Base-by-base conservation (phyloP, 2,329 filamentous ascomycete genomes). In the Aureobasidium mangrovei region DNA sequence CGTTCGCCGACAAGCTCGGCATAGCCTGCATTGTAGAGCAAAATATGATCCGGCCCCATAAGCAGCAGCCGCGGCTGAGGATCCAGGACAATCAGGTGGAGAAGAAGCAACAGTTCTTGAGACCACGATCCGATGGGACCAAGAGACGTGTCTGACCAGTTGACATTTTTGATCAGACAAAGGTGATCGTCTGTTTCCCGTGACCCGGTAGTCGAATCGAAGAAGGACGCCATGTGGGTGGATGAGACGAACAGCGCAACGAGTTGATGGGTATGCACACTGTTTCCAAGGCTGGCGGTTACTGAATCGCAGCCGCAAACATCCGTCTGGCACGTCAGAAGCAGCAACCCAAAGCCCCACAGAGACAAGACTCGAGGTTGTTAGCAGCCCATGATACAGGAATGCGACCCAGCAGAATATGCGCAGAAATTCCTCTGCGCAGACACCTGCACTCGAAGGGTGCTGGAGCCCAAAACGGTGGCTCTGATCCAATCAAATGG, bases 11-110 rank as follows among this genome's bases (percentile, higher is more conserved):
- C 33, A 4, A 59, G 26, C 7, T 32, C 43, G 9, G 51, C 57
- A 28, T 59, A 59, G 5, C 52, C 47, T 33, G 47, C 39, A 52
- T 59, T 59, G 43, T 59, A 59, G 5, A 59, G 46, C 3, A 59
- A 26, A 7, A 35, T 27, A 18, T 56, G 35, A 27, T 59, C 47
- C 7, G 7, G n/a, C n/a, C 55, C 57, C n/a, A 59, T 28, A 9
- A 57, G 28, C 3, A 59, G 46, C 24, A 54, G 33, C 24, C 56
- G 47, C 3, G 57, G 57, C 40, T 56, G 39, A n/a, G 57, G 57
- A 33, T 57, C 57, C n/a, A 59, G 33, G 6, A 57, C 27, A 2
- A 57, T 57, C 12, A 59, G 27, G 41, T 59, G 57, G 6, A 57
- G 44, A 1, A 59, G 33, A 10, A 57, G 52, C 24, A 57, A 41